Evolutionary conservation across 352 stramenopile species (phyloP).

Genomic region (Phytophthora kernoviae): DNA sequence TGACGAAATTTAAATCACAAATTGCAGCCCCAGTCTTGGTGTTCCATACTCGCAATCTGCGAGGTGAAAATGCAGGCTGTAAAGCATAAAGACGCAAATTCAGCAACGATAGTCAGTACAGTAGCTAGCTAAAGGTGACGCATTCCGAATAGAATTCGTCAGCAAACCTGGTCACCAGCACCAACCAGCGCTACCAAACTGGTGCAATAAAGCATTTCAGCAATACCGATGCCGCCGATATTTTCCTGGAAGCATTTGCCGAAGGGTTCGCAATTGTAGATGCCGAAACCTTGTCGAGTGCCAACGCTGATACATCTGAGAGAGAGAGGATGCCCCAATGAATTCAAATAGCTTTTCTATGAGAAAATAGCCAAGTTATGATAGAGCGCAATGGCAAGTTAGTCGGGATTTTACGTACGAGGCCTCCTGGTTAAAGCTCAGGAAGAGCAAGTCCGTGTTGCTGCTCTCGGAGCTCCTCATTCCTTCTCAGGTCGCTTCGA

Average conservation of each 20-base stretch:
- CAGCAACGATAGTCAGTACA: constrained; percentile 2
- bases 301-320: constrained; percentile 91
- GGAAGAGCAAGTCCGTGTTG: constrained; percentile 80
- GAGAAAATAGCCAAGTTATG: no score
- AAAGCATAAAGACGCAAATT: neutral
- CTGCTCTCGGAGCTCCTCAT: constrained; percentile 54
- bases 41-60: constrained; percentile 92
- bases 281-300: constrained; percentile 84
- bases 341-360: no score
- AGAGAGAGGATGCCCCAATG: neutral
- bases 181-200: constrained; percentile 92
- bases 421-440: constrained; percentile 93
- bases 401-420: constrained; percentile 48
- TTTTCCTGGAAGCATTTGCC: constrained; percentile 87
- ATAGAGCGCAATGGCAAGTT: neutral
- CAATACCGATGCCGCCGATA: constrained; percentile 89
- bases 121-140: neutral
- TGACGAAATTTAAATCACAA: constrained; percentile 93
- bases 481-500: constrained; percentile 7
- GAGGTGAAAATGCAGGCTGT: constrained; percentile 90
- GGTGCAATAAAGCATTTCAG: constrained; percentile 94
- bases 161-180: constrained; percentile 84
- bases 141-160: neutral
- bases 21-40: constrained; percentile 90
- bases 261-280: constrained; percentile 94